Conservation (phyloP, 805 yeast species). For the Myxozyma monticola region DNA sequence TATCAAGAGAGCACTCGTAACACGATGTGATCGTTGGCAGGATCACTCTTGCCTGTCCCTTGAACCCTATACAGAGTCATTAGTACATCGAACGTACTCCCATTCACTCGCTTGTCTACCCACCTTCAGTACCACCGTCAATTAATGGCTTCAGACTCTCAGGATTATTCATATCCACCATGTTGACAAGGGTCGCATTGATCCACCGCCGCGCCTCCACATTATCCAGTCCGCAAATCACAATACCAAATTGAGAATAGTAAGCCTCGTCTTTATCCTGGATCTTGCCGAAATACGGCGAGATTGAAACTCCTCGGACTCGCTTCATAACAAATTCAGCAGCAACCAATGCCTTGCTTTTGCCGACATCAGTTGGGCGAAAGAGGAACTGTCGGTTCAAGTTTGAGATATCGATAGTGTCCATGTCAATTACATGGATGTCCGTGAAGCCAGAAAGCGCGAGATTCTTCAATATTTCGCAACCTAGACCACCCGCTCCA, state of each 20-base stretch:
- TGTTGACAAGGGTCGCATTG: constrained; percentile 62
- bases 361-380: constrained; percentile 58
- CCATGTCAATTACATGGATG: constrained; percentile 77
- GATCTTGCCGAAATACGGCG: constrained; percentile 56
- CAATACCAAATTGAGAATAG: constrained; percentile 65
- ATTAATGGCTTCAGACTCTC: constrained; percentile 63
- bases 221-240: constrained; percentile 85
- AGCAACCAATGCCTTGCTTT: constrained; percentile 66
- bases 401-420: constrained; percentile 74
- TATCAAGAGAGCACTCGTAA: constrained; percentile 84
- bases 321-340: constrained; percentile 54
- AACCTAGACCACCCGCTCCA: constrained; percentile 85
- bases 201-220: constrained; percentile 92
- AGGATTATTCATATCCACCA: constrained; percentile 56
- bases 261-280: constrained; percentile 63
- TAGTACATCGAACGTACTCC: background rate
- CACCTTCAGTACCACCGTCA: constrained; percentile 93
- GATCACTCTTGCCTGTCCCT: constrained; percentile 87
- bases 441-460: constrained; percentile 67
- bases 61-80: no score
- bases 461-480: constrained; percentile 73
- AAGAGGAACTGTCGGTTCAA: constrained; percentile 76
- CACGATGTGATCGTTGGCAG: constrained; percentile 85
- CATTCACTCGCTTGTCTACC: background rate
- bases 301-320: constrained; percentile 39